Evolutionary conservation across 2,329 filamentous ascomycete species (phyloP).

Genomic region (Penicillium corylophilum): DNA sequence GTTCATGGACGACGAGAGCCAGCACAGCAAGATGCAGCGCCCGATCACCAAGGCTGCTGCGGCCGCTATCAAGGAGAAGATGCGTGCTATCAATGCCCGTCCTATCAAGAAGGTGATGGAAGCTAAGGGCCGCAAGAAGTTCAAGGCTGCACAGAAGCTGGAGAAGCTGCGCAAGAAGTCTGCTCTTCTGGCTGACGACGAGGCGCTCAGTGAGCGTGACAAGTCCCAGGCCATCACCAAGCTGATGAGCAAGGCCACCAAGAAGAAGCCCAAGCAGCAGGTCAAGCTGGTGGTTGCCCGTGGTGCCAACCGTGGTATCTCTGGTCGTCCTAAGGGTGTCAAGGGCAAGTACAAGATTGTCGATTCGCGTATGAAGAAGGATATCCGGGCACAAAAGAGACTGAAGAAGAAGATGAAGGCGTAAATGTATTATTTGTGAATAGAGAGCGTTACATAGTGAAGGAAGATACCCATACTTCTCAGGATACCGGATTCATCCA

Average conservation of each 20-base stretch:
- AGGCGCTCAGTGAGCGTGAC: slow-evolving; percentile 92
- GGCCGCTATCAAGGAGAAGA: slow-evolving; percentile 88
- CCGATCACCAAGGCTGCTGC: slow-evolving; percentile 92
- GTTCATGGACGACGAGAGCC: slow-evolving; percentile 91
- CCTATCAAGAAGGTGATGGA: slow-evolving; percentile 99
- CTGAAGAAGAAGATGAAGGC: slow-evolving; percentile 72
- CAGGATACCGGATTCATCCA: not conserved
- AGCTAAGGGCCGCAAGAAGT: slow-evolving; percentile 94
- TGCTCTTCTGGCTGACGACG: slow-evolving; percentile 83
- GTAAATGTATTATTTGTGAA: slow-evolving; percentile 24
- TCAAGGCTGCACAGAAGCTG: slow-evolving; percentile 83
- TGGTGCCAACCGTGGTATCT: slow-evolving; percentile 79
- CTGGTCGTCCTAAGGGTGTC: slow-evolving; percentile 82
- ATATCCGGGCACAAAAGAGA: slow-evolving; percentile 83
- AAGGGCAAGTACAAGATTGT: slow-evolving; percentile 99
- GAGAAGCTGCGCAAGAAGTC: slow-evolving; percentile 98
- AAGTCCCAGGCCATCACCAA: slow-evolving; percentile 83
- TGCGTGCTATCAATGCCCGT: slow-evolving; percentile 86
- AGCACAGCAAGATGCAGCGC: slow-evolving; percentile 78
- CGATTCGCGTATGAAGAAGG: slow-evolving; percentile 93
- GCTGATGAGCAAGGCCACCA: slow-evolving; percentile 75
- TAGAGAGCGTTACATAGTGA: slow-evolving; percentile 2
- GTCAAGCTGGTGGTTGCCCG: slow-evolving; percentile 87
- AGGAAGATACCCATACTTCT: not conserved
- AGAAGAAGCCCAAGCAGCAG: slow-evolving; percentile 80